Percentiles rank a stretch among this genome's conserved stretches.
These are phyloP conservation scores for Pichia sp. DNA, from an alignment of 1,139 yeast species.

Conservation along the genomic window DNA sequence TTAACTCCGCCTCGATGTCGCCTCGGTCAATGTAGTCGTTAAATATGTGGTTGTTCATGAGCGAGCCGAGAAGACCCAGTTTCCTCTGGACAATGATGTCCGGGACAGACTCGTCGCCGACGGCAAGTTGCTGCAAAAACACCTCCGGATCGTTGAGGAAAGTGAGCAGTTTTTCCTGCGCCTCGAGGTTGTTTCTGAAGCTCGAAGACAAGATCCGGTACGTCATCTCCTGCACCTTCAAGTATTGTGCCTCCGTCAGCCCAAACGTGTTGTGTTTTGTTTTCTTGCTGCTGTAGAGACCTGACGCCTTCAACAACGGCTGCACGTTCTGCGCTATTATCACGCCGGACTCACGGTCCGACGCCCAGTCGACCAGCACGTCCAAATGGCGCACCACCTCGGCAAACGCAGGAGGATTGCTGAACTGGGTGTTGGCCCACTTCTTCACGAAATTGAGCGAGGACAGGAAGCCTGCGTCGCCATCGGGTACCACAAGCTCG, in stretches of 20 bases:
- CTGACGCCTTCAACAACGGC: conserved; percentile 24
- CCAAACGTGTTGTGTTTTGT: conserved; percentile 2
- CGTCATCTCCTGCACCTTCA: conserved; percentile 40
- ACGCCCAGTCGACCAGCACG: conserved; percentile 53
- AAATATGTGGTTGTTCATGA: conserved; percentile 22
- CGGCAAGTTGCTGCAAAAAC: conserved; percentile 18
- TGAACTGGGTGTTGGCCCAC: not conserved
- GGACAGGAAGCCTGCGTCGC: conserved; percentile 7
- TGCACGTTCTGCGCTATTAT: conserved; percentile 32
- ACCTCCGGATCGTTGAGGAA: conserved; percentile 19
- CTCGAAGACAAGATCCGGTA: conserved; percentile 52
- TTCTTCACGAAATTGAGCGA: conserved; percentile 10
- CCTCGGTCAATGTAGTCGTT: conserved; percentile 12
- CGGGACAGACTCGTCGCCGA: conserved; percentile 1
- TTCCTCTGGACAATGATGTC: conserved; percentile 22
- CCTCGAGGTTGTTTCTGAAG: conserved; percentile 69
- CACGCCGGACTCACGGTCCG: conserved; percentile 61
- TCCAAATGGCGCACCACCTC: conserved; percentile 36
- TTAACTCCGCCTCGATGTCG: conserved; percentile 15
- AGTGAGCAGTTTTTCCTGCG: conserved; percentile 35
- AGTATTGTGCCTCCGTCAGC: conserved; percentile 14
- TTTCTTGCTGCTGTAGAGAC: conserved; percentile 19
- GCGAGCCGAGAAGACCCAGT: conserved; percentile 26
- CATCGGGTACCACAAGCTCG: conserved; percentile 13
- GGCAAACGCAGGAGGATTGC: not conserved